Base-by-base conservation (phyloP, 2,329 filamentous ascomycete genomes). In the Colletotrichum tropicicola region DNA sequence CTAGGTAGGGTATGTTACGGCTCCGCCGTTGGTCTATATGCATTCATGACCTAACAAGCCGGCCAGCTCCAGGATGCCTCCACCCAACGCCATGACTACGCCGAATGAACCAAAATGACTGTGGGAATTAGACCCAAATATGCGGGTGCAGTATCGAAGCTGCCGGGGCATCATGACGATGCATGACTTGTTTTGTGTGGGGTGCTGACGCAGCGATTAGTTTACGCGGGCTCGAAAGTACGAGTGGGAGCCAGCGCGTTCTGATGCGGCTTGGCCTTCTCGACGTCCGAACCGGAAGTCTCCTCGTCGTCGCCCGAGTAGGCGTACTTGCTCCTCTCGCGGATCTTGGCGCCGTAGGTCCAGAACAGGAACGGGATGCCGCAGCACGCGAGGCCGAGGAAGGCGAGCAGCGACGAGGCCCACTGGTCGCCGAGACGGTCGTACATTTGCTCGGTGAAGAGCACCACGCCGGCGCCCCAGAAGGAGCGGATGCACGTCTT, bases 401-500 rank as follows among this genome's bases (percentile, higher is more conserved):
- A 94, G 0, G 86, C 92, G 8, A 96, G 79, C 9, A 96, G 82
- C 0, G 85, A 85, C 52, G 87, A 89, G 0, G 92, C 92, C 92
- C 92, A 95, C 74, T 93, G 88, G 76, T 93, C 84, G 8, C 89
- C 89, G 13, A 95, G 82, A 3, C 89, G 84, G 49, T 84, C 76
- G 77, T 93, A 94, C 92, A 96, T 95, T 76, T 95, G 92, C 68
- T 86, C 83, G 0, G 92, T 95, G 78, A 96, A 96, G 1, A 97
- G 84, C 0, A 95, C 92, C 1, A 89, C 88, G 1, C 79, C 85
- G 1, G 92, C 93, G 71, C 92, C 93, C 91, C 92, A 96, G 79
- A 94, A 91, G 15, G 87, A 91, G 23, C 92, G 87, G 63, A 95
- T 82, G 73, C 89, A 94, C 0, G 92, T 95, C 83, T 95, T 95